Percentiles rank a stretch among this genome's conserved stretches.
Evolutionary conservation across 495 filamentous ascomycete species (phyloP).

Genomic region (Talaromyces adpressus): DNA sequence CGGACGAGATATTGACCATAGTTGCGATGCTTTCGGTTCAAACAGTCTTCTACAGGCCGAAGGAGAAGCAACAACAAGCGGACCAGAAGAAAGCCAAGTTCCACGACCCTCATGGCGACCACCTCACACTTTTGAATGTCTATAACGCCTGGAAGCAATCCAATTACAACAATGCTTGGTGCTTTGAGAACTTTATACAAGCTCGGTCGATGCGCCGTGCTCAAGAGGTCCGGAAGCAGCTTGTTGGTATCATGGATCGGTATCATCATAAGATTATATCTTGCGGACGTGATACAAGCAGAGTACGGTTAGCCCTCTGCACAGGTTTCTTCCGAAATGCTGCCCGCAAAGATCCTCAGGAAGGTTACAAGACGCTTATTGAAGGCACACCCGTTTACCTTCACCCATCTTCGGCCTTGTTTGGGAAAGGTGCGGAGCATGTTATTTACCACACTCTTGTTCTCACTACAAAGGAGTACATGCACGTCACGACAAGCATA

Average conservation of each 20-base stretch:
- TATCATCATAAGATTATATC: constrained; percentile 74
- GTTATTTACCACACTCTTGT: constrained; percentile 88
- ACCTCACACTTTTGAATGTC: constrained; percentile 90
- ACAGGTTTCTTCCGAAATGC: constrained; percentile 93
- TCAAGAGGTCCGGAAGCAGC: constrained; percentile 86
- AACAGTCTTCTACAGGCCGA: constrained; percentile 87
- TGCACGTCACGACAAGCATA: constrained; percentile 79
- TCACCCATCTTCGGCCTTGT: constrained; percentile 49
- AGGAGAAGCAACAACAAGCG: constrained; percentile 92
- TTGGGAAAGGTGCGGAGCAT: constrained; percentile 33
- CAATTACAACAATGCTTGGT: constrained; percentile 82
- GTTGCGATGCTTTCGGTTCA: constrained; percentile 82
- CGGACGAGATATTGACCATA: constrained; percentile 89
- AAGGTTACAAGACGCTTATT: constrained; percentile 94
- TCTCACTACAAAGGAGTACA: constrained; percentile 93
- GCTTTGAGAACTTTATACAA: constrained; percentile 97
- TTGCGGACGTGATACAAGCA: constrained; percentile 79
- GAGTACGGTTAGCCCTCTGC: constrained; percentile 88
- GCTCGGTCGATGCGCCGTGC: constrained; percentile 78
- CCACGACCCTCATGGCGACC: constrained; percentile 90
- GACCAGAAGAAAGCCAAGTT: constrained; percentile 98
- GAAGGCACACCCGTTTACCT: constrained; percentile 93
- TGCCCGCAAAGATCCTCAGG: constrained; percentile 89
- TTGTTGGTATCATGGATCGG: constrained; percentile 86
- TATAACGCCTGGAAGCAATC: constrained; percentile 91